Conservation (phyloP, 345 rosid genomes). For the Aegle marmelos region DNA sequence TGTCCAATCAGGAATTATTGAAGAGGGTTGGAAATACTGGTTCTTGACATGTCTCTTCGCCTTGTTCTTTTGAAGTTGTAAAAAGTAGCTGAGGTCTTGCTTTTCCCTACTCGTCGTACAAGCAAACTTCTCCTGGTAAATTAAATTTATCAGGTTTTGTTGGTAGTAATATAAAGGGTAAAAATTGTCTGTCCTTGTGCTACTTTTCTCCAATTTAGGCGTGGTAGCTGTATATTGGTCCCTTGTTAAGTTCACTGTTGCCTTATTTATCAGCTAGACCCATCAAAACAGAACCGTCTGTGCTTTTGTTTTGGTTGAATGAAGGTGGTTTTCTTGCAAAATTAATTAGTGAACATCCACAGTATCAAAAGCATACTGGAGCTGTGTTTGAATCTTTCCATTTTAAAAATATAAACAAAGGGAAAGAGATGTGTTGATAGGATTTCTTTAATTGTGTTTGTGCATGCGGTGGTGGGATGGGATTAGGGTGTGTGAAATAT, state of each 20-base stretch:
- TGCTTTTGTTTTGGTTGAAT: background rate
- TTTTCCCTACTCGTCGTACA: background rate
- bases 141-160: background rate
- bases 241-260: background rate
- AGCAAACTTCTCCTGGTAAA: background rate
- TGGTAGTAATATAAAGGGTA: background rate
- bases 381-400: background rate
- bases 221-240: background rate
- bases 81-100: constrained; percentile 4
- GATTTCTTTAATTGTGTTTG: too few species aligned
- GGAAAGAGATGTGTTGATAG: too few species aligned
- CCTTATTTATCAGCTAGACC: background rate
- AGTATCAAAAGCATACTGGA: background rate
- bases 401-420: background rate
- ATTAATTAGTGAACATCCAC: background rate
- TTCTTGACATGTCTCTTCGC: constrained; percentile 26
- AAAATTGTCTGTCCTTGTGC: background rate
- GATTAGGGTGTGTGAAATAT: too few species aligned
- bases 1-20: constrained; percentile 37
- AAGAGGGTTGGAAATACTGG: constrained; percentile 41
- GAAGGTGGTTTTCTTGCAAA: background rate
- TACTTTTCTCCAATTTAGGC: background rate
- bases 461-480: too few species aligned
- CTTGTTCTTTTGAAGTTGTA: constrained; percentile 20
- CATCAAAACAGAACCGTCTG: background rate